Base-by-base conservation (phyloP, 192 early-diverging fungal species). In the Rhizoclosmatium globosum region DNA sequence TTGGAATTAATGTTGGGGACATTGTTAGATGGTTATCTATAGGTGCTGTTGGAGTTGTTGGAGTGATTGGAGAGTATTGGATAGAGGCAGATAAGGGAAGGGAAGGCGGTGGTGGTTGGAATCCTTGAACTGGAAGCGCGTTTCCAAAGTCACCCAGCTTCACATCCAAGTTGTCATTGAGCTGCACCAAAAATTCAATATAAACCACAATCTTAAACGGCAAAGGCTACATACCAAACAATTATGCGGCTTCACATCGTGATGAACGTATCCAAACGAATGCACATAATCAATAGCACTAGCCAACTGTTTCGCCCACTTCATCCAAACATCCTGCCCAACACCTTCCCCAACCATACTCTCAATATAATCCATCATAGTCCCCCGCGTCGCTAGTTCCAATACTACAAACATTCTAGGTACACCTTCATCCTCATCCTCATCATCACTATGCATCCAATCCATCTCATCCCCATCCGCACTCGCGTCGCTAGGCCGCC, bases 211-310 rank as follows among this genome's bases (percentile, higher is more conserved):
- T 53, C n/a, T 53, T 53, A 17, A 53, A 13, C 17, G 6, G 0
- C 9, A 53, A 7, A 53, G 17, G 50, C 6, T 13, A 53, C 50
- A 19, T 21, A 68, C 42, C 80, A 90, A 64, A 75, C 87, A 85
- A 79, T 90, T 90, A 64, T 90, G 89, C 3, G 89, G 89, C 79
- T 90, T 90, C 21, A 90, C 83, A 66, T 90, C 89, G 64, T 90
- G 89, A 61, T 90, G 89, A n/a, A 90, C 77, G 38, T 87, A 81
- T 15, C 89, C 89, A 60, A 76, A 66, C 15, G 68, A 69, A 77
- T 90, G 89, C n/a, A 87, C 84, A 62, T 77, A 80, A 56, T 82
- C 82, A 11, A 90, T 71, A 3, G 85, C 89, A 21, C 78, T 65
- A 0, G 85, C 83, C 17, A 90, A 59, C 77, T 90, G 82, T 17